Evolutionary conservation across 257 asterid species (phyloP).

Genomic region (Jacaranda copaia): DNA sequence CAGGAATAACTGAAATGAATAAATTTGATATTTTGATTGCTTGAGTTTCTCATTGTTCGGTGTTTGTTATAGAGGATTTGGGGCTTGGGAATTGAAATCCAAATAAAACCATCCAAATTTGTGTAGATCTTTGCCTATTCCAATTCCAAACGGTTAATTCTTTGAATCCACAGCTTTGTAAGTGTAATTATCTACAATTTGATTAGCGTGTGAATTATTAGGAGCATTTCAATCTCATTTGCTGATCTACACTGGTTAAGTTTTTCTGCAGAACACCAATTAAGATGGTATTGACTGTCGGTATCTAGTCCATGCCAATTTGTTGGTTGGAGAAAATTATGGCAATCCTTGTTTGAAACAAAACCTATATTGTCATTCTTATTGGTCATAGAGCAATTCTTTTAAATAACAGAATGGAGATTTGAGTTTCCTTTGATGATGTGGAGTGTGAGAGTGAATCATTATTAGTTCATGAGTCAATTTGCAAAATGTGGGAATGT

Average conservation of each 20-base stretch:
- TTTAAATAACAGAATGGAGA: not conserved
- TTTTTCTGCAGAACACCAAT: not conserved
- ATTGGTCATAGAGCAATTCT: not conserved
- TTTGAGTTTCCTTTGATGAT: not conserved
- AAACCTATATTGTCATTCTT: not conserved
- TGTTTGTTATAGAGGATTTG: not conserved
- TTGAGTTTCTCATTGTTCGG: not conserved
- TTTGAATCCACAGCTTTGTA: not conserved
- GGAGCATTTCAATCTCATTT: not conserved
- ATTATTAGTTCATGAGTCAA: not conserved
- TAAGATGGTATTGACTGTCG: not conserved
- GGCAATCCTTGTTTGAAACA: not conserved
- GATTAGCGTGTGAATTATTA: not conserved
- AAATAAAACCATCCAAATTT: not conserved
- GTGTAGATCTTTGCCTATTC: not conserved
- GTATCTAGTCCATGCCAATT: not conserved
- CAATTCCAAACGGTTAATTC: not conserved
- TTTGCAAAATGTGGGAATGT: not conserved
- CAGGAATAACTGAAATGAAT: not conserved
- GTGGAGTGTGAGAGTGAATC: not conserved
- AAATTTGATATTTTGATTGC: not conserved
- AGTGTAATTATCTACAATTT: not conserved
- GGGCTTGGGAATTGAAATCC: not conserved
- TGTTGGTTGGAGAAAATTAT: not conserved
- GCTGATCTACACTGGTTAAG: not conserved